Conservation (phyloP, 2,329 filamentous ascomycete genomes). For the Alternaria incomplexa region DNA sequence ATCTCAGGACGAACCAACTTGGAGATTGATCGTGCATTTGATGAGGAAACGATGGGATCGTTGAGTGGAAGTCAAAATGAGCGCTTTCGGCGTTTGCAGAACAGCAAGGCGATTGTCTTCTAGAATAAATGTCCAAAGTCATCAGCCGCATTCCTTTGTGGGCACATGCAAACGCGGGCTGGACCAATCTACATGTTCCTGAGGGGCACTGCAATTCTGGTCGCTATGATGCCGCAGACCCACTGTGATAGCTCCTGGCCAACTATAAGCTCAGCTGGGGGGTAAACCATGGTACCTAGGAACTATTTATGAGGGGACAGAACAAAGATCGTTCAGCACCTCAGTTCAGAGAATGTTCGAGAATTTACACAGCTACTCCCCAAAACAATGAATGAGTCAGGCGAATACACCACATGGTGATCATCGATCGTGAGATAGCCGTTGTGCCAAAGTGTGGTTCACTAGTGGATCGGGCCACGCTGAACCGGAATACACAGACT, state of each 20-base stretch:
- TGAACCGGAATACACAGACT: background rate
- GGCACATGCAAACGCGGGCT: background rate
- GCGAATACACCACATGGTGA: background rate
- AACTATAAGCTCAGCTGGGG: background rate
- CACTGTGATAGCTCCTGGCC: background rate
- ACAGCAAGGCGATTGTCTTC: background rate
- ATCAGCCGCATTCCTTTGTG: background rate
- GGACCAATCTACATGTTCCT: background rate
- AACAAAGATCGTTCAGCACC: background rate
- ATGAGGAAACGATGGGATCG: background rate
- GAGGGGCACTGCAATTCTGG: background rate
- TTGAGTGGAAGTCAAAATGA: background rate
- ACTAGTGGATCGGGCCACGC: background rate
- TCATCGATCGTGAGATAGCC: background rate
- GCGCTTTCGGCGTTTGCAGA: background rate
- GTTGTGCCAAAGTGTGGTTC: background rate
- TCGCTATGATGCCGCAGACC: slow-evolving; percentile 10
- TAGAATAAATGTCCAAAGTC: background rate
- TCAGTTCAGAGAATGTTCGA: background rate
- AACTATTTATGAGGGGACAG: background rate
- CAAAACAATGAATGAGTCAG: background rate
- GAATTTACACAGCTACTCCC: background rate
- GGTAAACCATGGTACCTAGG: background rate
- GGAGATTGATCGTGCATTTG: slow-evolving; percentile 26
- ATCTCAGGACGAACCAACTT: slow-evolving; percentile 32